Evolutionary conservation across 1,284 basidiomycete species (phyloP).

Genomic region (Cutaneotrichosporon cutaneum): DNA sequence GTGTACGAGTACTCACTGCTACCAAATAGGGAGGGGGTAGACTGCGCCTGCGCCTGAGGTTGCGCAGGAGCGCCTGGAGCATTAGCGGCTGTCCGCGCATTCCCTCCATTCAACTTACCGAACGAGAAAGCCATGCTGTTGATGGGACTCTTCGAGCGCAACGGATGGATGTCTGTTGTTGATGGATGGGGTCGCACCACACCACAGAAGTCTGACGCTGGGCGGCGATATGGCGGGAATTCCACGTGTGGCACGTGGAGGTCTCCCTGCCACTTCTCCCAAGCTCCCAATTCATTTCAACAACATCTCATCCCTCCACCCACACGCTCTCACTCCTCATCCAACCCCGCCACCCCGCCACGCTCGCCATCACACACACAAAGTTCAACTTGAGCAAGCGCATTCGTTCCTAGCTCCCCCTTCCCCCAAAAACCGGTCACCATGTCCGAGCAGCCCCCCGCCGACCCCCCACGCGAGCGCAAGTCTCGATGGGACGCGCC

Average conservation of each 20-base stretch:
- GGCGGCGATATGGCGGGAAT: constrained; percentile 13
- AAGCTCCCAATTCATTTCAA: neutral
- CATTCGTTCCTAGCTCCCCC: neutral
- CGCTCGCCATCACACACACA: neutral
- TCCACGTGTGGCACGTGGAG: constrained; percentile 16
- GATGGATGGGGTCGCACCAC: neutral
- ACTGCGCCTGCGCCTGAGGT: constrained; percentile 18
- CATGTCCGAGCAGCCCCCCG: constrained; percentile 18
- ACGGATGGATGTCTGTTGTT: constrained; percentile 7
- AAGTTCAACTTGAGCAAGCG: neutral
- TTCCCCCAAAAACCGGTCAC: neutral
- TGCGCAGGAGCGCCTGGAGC: constrained; percentile 16
- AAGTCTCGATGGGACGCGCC: constrained; percentile 26
- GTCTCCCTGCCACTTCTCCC: neutral
- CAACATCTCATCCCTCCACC: constrained; percentile 2
- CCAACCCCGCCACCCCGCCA: neutral
- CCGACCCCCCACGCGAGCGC: constrained; percentile 16
- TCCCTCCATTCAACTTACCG: constrained; percentile 14
- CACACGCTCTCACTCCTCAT: neutral
- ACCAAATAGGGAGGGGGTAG: constrained; percentile 22
- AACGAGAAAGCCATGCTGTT: constrained; percentile 32
- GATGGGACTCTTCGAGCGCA: constrained; percentile 7
- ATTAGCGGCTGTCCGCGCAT: constrained; percentile 2
- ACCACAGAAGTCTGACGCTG: constrained; percentile 6
- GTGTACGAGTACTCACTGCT: constrained; percentile 16